Conservation (phyloP, 116 monocot genomes). For the Thalassia testudinum region DNA sequence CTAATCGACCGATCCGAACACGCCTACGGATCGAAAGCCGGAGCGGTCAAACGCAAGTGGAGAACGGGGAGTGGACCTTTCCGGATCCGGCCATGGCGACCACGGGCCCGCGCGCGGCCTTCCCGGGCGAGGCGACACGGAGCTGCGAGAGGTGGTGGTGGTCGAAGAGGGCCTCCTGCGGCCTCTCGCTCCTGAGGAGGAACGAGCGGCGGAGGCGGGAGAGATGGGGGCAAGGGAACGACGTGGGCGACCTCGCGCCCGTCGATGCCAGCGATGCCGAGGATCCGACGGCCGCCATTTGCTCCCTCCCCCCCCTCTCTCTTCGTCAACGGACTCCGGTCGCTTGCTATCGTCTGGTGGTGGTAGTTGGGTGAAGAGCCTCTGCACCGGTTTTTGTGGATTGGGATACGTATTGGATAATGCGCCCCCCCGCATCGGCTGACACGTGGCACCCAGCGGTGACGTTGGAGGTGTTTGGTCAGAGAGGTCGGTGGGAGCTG, state of each 20-base stretch:
- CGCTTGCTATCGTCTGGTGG: background rate
- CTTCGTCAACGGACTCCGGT: background rate
- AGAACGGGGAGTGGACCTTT: constrained; percentile 18
- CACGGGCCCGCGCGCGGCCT: constrained; percentile 21
- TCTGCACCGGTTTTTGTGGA: too few species aligned
- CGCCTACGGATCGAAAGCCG: too few species aligned
- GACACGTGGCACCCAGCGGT: too few species aligned
- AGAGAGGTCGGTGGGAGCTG: too few species aligned
- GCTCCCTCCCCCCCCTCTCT: background rate
- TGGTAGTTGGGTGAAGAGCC: background rate
- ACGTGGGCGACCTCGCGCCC: constrained; percentile 3
- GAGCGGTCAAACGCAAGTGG: too few species aligned
- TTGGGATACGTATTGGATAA: background rate
- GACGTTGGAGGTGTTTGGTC: too few species aligned
- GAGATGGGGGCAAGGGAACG: constrained; percentile 12
- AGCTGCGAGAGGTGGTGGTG: constrained; percentile 10
- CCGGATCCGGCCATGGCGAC: constrained; percentile 80
- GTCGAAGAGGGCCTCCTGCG: constrained; percentile 12
- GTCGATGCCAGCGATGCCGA: background rate
- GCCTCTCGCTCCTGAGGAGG: background rate
- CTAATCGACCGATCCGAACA: too few species aligned
- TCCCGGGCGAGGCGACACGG: constrained; percentile 9
- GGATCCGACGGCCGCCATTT: constrained; percentile 4
- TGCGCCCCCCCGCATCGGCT: background rate
- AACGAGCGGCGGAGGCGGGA: constrained; percentile 18